Base-by-base conservation (phyloP, 2,329 filamentous ascomycete genomes). In the Aureobasidium musti region DNA sequence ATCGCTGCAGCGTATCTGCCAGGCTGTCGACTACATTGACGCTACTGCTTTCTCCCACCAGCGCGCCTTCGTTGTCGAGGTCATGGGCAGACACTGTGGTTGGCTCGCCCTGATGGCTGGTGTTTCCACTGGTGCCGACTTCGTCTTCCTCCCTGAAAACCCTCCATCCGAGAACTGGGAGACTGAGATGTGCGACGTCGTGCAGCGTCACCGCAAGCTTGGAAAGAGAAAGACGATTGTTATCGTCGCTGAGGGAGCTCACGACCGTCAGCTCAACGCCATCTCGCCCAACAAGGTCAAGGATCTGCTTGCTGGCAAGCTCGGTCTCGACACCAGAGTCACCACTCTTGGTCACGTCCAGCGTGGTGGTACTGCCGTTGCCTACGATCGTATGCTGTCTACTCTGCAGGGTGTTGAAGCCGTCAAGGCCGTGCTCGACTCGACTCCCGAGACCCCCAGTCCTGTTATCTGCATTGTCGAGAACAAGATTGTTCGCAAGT, bases 181-280 rank as follows among this genome's bases (percentile, higher is more conserved):
- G 77, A 86, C 91, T 68, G 89, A 96, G 68, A 97, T 97, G 92
- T 91, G 87, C 74, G 80, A 83, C 26, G 87, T 95, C 63, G 88
- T 97, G 67, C 84, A 73, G 67, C 76, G 95, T 88, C 95, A 98
- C 80, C 89, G 95, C 71, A 83, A 84, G 69, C 84, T 92, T 75
- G 95, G 95, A 74, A 99, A 98, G 85, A 87, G 95, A 73, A 96
- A 97, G 83, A 98, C 95, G 1, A 98, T 98, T 73, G 94, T 99
- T 73, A 97, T 99, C 73, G 90, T 99, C 63, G 95, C 95, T 63
- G 95, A 99, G 80, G 95, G 95, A 71, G 95, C 95, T 54, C 89
- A 93, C 71, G 93, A 97, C 79, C 85, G 86, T 70, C 81, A 94
- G 63, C 87, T 97, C 67, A 90, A 89, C 75, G 94, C 91, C 79